Conservation (phyloP, 148 eudicot genomes). For the Spergularia marina region DNA sequence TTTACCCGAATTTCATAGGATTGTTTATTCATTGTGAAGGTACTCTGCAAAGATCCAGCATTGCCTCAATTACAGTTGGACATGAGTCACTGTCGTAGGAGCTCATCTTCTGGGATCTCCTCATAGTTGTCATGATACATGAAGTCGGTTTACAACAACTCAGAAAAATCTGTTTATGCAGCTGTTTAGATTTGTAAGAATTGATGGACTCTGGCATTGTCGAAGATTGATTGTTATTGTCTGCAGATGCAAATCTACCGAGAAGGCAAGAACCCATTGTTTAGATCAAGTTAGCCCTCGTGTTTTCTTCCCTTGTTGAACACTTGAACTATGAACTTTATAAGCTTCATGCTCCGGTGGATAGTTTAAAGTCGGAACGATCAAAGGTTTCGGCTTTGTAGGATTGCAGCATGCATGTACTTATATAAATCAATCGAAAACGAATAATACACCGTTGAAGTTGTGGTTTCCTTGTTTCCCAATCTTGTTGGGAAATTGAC, state of each 20-base stretch:
- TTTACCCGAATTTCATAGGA: not conserved
- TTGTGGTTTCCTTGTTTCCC: too few species aligned
- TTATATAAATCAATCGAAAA: too few species aligned
- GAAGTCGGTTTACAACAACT: conserved; percentile 9
- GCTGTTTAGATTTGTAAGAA: conserved; percentile 19
- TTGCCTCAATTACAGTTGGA: conserved; percentile 53
- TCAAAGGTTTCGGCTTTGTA: too few species aligned
- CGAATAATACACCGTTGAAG: too few species aligned
- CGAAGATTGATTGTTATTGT: not conserved
- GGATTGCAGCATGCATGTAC: too few species aligned
- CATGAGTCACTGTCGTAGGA: conserved; percentile 52
- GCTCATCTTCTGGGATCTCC: conserved; percentile 66
- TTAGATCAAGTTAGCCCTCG: not conserved
- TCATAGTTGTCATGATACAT: conserved; percentile 33
- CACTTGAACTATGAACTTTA: too few species aligned
- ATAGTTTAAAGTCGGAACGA: too few species aligned
- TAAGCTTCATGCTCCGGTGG: too few species aligned
- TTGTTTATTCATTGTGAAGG: conserved; percentile 32
- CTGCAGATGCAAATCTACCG: not conserved
- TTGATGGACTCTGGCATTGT: conserved; percentile 11
- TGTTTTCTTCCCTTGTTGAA: not conserved
- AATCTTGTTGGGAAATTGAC: accelerated
- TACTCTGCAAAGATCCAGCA: conserved; percentile 45
- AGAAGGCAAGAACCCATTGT: not conserved
- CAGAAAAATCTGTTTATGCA: conserved; percentile 6